phyloP scores from a whole-genome alignment of 306 rosid genomes.

The Morella rubra region DNA sequence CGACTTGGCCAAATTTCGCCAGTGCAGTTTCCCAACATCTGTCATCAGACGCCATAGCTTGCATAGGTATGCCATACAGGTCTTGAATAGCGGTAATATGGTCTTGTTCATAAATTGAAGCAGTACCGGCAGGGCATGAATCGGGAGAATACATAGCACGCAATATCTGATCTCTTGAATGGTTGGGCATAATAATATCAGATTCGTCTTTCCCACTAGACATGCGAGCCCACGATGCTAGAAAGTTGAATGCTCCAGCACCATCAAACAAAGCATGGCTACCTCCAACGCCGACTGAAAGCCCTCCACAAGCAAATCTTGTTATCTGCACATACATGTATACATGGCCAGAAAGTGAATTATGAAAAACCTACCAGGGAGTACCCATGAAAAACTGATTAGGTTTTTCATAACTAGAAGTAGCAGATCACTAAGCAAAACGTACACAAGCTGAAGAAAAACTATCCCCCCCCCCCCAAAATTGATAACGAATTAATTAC shows the following conservation, averaged over 20 bases:
- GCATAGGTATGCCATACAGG: slow-evolving; percentile 31
- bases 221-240: slow-evolving; percentile 32
- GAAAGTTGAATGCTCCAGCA: slow-evolving; percentile 28
- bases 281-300: slow-evolving; percentile 24
- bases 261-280: slow-evolving; percentile 38
- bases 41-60: slow-evolving; percentile 27
- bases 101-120: slow-evolving; percentile 30
- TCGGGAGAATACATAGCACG: neutral
- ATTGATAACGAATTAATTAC: neutral
- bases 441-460: no score
- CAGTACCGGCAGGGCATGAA: neutral
- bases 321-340: slow-evolving; percentile 13
- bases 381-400: neutral
- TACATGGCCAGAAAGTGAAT: neutral
- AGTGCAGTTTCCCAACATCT: slow-evolving; percentile 28
- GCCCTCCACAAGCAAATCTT: slow-evolving; percentile 30
- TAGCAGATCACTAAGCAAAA: neutral
- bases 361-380: neutral
- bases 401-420: slow-evolving; percentile 2
- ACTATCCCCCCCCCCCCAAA: neutral
- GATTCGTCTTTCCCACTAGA: slow-evolving; percentile 19
- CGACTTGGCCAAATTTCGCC: slow-evolving; percentile 4
- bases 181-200: slow-evolving; percentile 24
- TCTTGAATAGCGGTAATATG: slow-evolving; percentile 29
- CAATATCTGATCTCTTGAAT: slow-evolving; percentile 24